phyloP scores from a whole-genome alignment of 2,329 filamentous ascomycete genomes.

The Arachnomyces sp. region DNA sequence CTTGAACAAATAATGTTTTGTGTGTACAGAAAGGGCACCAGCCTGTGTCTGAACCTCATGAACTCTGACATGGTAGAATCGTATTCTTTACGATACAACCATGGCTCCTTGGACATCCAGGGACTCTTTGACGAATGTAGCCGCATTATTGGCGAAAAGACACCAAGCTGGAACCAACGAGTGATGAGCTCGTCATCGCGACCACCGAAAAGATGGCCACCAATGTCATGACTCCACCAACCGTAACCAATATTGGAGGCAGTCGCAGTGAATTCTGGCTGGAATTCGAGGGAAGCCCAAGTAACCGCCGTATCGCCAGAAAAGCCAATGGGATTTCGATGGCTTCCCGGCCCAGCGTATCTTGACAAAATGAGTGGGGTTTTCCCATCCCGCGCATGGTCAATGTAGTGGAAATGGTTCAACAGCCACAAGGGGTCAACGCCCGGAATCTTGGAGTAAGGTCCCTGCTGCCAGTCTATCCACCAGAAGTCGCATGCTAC shows the following conservation, averaged over 20 bases:
- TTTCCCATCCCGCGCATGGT: conserved; percentile 39
- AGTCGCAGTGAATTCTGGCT: conserved; percentile 60
- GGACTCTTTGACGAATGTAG: conserved; percentile 52
- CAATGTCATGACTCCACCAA: conserved; percentile 63
- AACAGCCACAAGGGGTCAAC: too few species aligned
- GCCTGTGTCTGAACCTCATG: conserved; percentile 48
- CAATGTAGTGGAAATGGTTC: conserved; percentile 57
- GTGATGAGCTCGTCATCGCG: conserved; percentile 53
- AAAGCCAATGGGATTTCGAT: conserved; percentile 59
- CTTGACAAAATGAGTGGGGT: conserved; percentile 51
- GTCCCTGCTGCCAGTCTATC: too few species aligned
- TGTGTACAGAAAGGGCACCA: too few species aligned
- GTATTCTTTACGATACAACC: conserved; percentile 46
- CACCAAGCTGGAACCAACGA: conserved; percentile 56
- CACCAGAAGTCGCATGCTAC: too few species aligned
- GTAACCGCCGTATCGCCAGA: conserved; percentile 55
- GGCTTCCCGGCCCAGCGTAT: conserved; percentile 56
- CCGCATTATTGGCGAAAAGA: conserved; percentile 54
- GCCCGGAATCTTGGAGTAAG: too few species aligned
- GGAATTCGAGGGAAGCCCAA: conserved; percentile 55
- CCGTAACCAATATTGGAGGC: conserved; percentile 61
- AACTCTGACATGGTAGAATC: conserved; percentile 42
- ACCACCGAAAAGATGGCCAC: conserved; percentile 52
- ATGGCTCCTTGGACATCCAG: conserved; percentile 58
- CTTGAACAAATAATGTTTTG: too few species aligned